Conservation (phyloP, 2,329 filamentous ascomycete species). For the Colletotrichum sp. region DNA sequence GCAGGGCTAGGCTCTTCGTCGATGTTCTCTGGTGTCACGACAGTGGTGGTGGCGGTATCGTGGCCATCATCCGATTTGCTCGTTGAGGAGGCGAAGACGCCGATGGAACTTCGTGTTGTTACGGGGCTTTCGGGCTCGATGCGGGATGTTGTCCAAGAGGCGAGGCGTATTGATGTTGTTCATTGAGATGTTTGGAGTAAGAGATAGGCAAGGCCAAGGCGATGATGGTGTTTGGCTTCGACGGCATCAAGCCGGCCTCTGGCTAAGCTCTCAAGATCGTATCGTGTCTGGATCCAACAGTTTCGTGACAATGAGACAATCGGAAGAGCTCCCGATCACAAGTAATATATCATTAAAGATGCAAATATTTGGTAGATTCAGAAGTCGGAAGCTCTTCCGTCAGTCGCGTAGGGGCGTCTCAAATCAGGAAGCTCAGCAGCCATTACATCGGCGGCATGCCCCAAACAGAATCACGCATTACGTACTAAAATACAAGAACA, state of each 20-base stretch:
- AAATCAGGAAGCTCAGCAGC: not conserved
- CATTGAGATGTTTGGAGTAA: not conserved
- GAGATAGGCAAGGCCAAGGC: not conserved
- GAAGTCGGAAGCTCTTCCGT: not conserved
- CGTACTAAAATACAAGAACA: not conserved
- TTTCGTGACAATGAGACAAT: not conserved
- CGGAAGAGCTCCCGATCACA: not conserved
- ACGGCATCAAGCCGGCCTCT: not conserved
- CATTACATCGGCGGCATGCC: not conserved
- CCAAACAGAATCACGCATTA: not conserved
- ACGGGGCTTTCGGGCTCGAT: too few relatives aligned
- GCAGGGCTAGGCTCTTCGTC: too few relatives aligned
- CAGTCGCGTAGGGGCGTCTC: not conserved
- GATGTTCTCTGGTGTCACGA: constrained; percentile 30
- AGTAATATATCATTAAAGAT: not conserved
- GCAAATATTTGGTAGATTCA: not conserved
- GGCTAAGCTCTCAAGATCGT: not conserved
- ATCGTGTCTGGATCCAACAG: not conserved
- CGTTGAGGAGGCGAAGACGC: not conserved
- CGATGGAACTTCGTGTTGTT: too few relatives aligned
- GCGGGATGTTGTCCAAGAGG: not conserved
- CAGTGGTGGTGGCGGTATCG: not conserved
- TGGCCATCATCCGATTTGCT: not conserved
- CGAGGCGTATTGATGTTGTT: not conserved
- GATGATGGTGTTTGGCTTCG: not conserved